Base-by-base conservation (phyloP, 2,329 filamentous ascomycete species). In the Metarhizium anisopliae region DNA sequence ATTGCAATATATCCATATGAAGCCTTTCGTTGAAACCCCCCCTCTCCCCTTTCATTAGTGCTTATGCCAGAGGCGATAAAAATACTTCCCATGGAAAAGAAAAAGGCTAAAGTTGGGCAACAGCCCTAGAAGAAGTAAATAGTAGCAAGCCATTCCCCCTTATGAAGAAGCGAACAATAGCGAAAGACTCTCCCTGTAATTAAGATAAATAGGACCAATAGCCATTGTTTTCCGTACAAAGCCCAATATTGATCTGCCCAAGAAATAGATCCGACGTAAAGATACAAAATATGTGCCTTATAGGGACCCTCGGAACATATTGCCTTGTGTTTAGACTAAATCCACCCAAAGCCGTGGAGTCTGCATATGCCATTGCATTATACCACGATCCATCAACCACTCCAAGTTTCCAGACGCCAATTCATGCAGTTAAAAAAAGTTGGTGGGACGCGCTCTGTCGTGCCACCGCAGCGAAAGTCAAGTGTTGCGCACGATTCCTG, bases 351-450 rank as follows among this genome's bases (percentile, higher is more conserved):
- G 45, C 45, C 25, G 11, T 49, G 25, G 25, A 49, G n/a, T n/a
- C 30, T 49, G 45, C 20, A 29, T 3, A 30, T 49, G 45, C 20
- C 20, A 8, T 18, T 18, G 11, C 14, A 4, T 18, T 29, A 47
- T 20, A 6, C 45, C 45, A 51, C 32, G 6, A 29, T 6, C 45
- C 49, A 4, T 16, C 30, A 25, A 25, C 6, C 30, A 8, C 30
- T 5, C 16, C 16, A 18, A 45, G 20, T 45, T 36, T 38, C 51
- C n/a, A 47, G 51, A 53, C 51, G 51, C 51, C 51, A 35, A 47
- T 20, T 29, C 50, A 56, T 56, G 55, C 50, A 52, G 8, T 50
- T 18, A 13, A 49, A 47, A 45, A 47, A 55, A 18, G 16, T 35
- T 35, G 25, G 43, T 47, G 16, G 32, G 51, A n/a, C 30, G 35